These are phyloP conservation scores for Euphorbia pulcherrima DNA, from an alignment of 345 rosid species.

Conservation along the genomic window DNA sequence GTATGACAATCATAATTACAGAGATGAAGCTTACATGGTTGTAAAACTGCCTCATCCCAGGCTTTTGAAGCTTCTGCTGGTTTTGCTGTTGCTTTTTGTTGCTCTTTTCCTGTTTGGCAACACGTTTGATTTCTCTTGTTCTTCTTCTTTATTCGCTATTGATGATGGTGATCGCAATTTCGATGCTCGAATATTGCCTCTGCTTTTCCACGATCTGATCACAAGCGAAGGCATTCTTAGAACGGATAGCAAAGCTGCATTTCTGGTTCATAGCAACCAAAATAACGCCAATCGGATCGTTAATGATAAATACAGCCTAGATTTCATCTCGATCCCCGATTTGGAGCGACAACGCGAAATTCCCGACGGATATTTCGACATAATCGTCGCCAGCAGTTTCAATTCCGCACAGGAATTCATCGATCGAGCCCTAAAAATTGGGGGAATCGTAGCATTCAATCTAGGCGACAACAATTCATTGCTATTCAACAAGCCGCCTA, in stretches of 20 bases:
- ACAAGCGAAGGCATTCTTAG: slow-evolving; percentile 53
- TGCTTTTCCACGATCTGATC: slow-evolving; percentile 42
- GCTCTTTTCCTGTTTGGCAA: slow-evolving; percentile 30
- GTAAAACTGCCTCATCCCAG: slow-evolving; percentile 39
- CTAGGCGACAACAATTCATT: slow-evolving; percentile 26
- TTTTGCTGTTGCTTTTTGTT: slow-evolving; percentile 43
- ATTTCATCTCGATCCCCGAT: slow-evolving; percentile 38
- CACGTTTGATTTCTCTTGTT: slow-evolving; percentile 21
- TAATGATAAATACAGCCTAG: slow-evolving; percentile 26
- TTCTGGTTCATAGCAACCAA: slow-evolving; percentile 34
- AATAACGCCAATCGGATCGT: slow-evolving; percentile 27
- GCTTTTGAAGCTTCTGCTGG: slow-evolving; percentile 32
- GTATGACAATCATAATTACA: slow-evolving; percentile 7
- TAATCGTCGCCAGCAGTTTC: slow-evolving; percentile 42
- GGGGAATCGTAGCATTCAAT: slow-evolving; percentile 49
- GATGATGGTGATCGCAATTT: neutral
- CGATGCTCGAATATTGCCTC: slow-evolving; percentile 29
- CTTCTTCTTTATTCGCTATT: neutral
- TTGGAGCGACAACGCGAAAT: slow-evolving; percentile 36
- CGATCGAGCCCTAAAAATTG: slow-evolving; percentile 54
- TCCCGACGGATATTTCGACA: slow-evolving; percentile 39
- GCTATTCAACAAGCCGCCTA: slow-evolving; percentile 34
- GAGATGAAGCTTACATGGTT: slow-evolving; percentile 21
- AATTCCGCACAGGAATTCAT: slow-evolving; percentile 38
- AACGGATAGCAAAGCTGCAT: slow-evolving; percentile 38